phyloP scores from a whole-genome alignment of 169 alveolate genomes.

The Pseudocohnilembus persalinus region DNA sequence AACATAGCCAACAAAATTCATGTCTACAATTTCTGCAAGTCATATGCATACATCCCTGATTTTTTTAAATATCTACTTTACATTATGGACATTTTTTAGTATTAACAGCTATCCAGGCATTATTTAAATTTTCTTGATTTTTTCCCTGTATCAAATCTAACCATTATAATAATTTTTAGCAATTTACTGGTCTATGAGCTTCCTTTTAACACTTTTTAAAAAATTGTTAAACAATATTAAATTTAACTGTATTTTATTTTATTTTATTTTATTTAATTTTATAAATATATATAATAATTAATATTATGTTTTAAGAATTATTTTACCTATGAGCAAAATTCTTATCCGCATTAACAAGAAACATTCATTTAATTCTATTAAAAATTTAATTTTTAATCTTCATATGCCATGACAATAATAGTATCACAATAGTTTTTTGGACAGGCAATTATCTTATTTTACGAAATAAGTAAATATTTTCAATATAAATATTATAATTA shows the following conservation, averaged over 20 bases:
- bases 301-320: too few relatives aligned
- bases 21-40: conserved; percentile 46
- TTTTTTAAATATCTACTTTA: conserved; percentile 50
- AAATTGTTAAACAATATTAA: background rate
- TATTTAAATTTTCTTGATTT: conserved; percentile 29
- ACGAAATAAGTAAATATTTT: background rate
- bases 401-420: background rate
- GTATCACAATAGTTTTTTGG: background rate
- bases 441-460: background rate
- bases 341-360: conserved; percentile 42
- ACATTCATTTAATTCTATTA: conserved; percentile 2
- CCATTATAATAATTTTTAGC: conserved; percentile 49
- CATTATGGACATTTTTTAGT: conserved; percentile 60
- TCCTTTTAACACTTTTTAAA: conserved; percentile 37
- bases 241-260: background rate
- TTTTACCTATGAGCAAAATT: conserved; percentile 31
- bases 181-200: conserved; percentile 51
- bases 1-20: conserved; percentile 54
- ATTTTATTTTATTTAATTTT: background rate
- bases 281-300: too few relatives aligned
- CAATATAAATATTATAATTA: background rate
- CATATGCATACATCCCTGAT: conserved; percentile 62
- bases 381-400: background rate
- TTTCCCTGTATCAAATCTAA: conserved; percentile 19
- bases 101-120: conserved; percentile 48